Evolutionary conservation across 2,329 filamentous ascomycete species (phyloP).

Genomic region (Stenocarpella maydis): DNA sequence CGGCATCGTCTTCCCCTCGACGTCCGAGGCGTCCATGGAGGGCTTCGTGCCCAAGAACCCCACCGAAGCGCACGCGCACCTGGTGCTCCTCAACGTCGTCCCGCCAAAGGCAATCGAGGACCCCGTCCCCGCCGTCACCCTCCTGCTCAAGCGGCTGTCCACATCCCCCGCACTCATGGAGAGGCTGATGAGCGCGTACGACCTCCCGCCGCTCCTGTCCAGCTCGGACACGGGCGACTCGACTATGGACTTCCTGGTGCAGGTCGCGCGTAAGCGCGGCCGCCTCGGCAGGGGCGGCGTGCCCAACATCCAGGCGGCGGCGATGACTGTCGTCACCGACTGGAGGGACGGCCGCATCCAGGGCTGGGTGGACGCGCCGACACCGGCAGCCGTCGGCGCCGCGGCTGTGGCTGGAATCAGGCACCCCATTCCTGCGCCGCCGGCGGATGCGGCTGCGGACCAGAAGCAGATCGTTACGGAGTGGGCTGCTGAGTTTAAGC

Average conservation of each 20-base stretch:
- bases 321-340: conserved; percentile 94
- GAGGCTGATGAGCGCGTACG: conserved; percentile 85
- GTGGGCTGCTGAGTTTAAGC: conserved; percentile 94
- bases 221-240: conserved; percentile 73
- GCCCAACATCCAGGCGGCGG: conserved; percentile 86
- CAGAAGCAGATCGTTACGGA: conserved; percentile 90
- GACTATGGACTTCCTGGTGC: conserved; percentile 90
- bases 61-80: conserved; percentile 79
- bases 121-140: conserved; percentile 83
- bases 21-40: conserved; percentile 50
- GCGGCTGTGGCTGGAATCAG: conserved; percentile 31
- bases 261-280: conserved; percentile 93
- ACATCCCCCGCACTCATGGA: conserved; percentile 75
- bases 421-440: conserved; percentile 47
- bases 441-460: conserved; percentile 62
- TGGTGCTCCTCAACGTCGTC: conserved; percentile 89
- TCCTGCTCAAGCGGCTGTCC: conserved; percentile 84
- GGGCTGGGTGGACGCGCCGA: conserved; percentile 79
- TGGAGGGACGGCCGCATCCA: conserved; percentile 96
- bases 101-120: conserved; percentile 95
- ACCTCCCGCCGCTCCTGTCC: conserved; percentile 79
- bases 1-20: conserved; percentile 90
- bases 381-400: conserved; percentile 40
- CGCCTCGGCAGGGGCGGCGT: conserved; percentile 88
- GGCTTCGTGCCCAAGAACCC: conserved; percentile 64